A percentile compares a stretch with the other conserved stretches of the same genome.
These are phyloP conservation scores for Ogataea hybrid DNA, from an alignment of 1,139 yeast species.

Conservation along the genomic window DNA sequence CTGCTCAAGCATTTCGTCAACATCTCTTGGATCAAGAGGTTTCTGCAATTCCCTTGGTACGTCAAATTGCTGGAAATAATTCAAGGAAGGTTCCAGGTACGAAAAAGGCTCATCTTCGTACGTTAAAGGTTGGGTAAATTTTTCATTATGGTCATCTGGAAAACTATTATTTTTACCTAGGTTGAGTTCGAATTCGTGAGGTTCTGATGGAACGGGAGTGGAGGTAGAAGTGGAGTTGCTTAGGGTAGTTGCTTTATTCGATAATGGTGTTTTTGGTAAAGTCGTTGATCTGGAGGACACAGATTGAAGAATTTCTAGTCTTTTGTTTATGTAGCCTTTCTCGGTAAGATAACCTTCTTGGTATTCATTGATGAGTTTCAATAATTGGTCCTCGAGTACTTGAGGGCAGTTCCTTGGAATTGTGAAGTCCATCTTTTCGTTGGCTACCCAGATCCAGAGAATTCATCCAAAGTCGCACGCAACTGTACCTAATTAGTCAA, in stretches of 20 bases:
- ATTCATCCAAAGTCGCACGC: too few relatives aligned
- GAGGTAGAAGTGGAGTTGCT: conserved; percentile 17
- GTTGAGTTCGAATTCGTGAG: conserved; percentile 12
- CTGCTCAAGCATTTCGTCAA: conserved; percentile 33
- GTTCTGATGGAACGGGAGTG: conserved; percentile 16
- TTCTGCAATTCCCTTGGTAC: conserved; percentile 37
- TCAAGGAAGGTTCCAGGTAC: not conserved
- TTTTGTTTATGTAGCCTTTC: conserved; percentile 62
- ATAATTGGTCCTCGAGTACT: conserved; percentile 36
- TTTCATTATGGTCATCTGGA: conserved; percentile 16
- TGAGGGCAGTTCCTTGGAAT: conserved; percentile 41
- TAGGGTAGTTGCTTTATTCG: conserved; percentile 7
- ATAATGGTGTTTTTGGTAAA: conserved; percentile 1
- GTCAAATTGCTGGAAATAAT: not conserved
- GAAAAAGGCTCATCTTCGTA: conserved; percentile 17
- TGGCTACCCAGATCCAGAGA: too few relatives aligned
- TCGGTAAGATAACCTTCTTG: conserved; percentile 66
- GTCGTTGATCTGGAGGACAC: not conserved
- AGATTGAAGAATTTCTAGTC: conserved; percentile 36
- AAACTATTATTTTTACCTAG: conserved; percentile 8
- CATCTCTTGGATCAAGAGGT: conserved; percentile 62
- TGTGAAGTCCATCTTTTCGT: conserved; percentile 37
- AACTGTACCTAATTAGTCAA: too few relatives aligned
- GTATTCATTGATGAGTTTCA: conserved; percentile 47
- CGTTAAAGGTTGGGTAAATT: conserved; percentile 14